phyloP scores from a whole-genome alignment of 805 yeast genomes.

The Nakazawaea peltata region DNA sequence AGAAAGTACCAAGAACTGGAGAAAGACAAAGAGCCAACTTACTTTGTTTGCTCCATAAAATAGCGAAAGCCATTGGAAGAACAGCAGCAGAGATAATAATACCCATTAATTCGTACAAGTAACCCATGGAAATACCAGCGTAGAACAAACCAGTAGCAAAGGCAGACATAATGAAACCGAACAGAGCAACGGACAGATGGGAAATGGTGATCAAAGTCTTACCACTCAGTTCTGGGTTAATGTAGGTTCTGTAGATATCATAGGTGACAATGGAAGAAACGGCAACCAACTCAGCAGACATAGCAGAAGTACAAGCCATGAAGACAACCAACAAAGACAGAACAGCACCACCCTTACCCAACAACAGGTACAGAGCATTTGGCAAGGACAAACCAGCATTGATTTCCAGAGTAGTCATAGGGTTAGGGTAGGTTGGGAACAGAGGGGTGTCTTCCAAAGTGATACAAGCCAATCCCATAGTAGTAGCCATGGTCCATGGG shows the following conservation, averaged over 20 bases:
- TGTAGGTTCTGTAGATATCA: constrained; percentile 75
- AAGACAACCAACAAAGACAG: constrained; percentile 73
- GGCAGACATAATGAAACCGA: constrained; percentile 63
- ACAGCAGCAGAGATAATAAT: constrained; percentile 84
- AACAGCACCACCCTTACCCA: constrained; percentile 86
- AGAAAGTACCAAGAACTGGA: constrained; percentile 70
- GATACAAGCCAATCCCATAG: constrained; percentile 81
- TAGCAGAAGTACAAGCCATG: constrained; percentile 90
- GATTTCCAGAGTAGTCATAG: constrained; percentile 60
- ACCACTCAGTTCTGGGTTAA: constrained; percentile 74
- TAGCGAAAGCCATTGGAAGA: constrained; percentile 61
- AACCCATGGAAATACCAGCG: constrained; percentile 82
- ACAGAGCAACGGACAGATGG: constrained; percentile 53
- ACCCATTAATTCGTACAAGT: constrained; percentile 83
- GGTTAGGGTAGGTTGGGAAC: constrained; percentile 76
- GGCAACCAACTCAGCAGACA: constrained; percentile 86
- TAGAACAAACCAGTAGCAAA: constrained; percentile 77
- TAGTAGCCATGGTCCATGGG: constrained; percentile 75
- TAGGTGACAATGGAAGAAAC: constrained; percentile 81
- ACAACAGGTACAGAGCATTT: constrained; percentile 71
- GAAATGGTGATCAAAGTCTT: constrained; percentile 62
- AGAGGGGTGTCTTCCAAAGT: constrained; percentile 60
- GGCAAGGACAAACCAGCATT: constrained; percentile 77
- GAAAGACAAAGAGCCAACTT: constrained; percentile 60
- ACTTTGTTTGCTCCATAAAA: constrained; percentile 60